phyloP scores from a whole-genome alignment of 148 eudicot genomes.

The Arbutus unedo region DNA sequence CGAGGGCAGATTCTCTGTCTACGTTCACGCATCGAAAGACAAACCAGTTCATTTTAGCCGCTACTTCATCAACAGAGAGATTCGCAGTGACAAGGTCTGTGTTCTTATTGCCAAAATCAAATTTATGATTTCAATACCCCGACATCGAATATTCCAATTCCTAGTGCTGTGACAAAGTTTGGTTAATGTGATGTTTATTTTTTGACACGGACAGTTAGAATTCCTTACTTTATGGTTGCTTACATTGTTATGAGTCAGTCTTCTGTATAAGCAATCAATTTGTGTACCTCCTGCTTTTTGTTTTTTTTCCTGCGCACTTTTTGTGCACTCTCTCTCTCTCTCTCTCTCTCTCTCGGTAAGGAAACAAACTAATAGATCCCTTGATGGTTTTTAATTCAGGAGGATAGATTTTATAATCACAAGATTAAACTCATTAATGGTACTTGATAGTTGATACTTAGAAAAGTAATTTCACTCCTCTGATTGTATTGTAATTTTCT shows the following conservation, averaged over 20 bases:
- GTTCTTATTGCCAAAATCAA: not conserved
- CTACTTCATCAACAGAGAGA: slow-evolving; percentile 50
- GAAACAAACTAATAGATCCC: no score
- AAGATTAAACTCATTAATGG: no score
- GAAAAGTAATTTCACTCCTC: not conserved
- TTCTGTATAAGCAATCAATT: not conserved
- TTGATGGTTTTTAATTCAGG: no score
- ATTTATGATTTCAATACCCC: not conserved
- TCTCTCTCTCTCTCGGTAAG: no score
- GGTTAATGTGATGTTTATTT: not conserved
- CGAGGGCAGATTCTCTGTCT: slow-evolving; percentile 67
- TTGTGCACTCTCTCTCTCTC: not conserved
- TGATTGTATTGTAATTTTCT: not conserved
- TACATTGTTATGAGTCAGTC: not conserved
- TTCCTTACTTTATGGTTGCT: not conserved
- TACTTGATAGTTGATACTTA: not conserved
- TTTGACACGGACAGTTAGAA: not conserved
- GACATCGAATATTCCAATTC: not conserved
- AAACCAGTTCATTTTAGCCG: slow-evolving; percentile 54
- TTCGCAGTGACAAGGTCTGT: slow-evolving; percentile 68
- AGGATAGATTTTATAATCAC: no score
- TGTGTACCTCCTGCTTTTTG: not conserved
- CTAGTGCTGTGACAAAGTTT: not conserved
- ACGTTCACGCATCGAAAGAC: slow-evolving; percentile 62
- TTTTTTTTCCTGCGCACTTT: not conserved